Conservation (phyloP, 352 stramenopile genomes). For the Globisporangium nodosum region DNA sequence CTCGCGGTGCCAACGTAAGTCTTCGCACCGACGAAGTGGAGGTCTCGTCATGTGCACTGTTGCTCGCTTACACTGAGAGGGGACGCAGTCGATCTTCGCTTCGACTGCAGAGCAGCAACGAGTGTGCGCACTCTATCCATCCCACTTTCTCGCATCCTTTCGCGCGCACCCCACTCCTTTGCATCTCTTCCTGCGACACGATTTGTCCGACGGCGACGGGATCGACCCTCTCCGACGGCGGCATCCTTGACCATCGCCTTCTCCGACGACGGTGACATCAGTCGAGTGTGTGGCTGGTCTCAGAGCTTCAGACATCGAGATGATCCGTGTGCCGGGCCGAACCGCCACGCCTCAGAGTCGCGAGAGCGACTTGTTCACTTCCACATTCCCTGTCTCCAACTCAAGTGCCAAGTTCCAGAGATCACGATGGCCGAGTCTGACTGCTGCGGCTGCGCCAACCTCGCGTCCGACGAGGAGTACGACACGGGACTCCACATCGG, state of each 20-base stretch:
- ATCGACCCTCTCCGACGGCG: not conserved
- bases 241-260: not conserved
- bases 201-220: constrained; percentile 5
- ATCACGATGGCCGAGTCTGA: constrained; percentile 22
- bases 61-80: too few species aligned
- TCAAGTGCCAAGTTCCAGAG: not conserved
- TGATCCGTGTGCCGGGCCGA: not conserved
- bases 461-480: constrained; percentile 33
- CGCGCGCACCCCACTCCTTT: too few species aligned
- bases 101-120: too few species aligned
- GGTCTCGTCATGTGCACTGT: too few species aligned
- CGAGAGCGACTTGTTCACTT: not conserved
- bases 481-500: constrained; percentile 42
- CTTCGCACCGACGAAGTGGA: too few species aligned
- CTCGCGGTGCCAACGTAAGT: too few species aligned
- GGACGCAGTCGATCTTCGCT: too few species aligned
- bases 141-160: not conserved
- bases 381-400: not conserved
- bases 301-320: not conserved
- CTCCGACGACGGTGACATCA: not conserved
- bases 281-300: not conserved
- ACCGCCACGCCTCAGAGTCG: not conserved
- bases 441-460: constrained; percentile 35
- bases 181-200: not conserved
- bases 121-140: too few species aligned